Evolutionary conservation across 2,329 filamentous ascomycete species (phyloP).

Genomic region (Cyclaneusma minus): DNA sequence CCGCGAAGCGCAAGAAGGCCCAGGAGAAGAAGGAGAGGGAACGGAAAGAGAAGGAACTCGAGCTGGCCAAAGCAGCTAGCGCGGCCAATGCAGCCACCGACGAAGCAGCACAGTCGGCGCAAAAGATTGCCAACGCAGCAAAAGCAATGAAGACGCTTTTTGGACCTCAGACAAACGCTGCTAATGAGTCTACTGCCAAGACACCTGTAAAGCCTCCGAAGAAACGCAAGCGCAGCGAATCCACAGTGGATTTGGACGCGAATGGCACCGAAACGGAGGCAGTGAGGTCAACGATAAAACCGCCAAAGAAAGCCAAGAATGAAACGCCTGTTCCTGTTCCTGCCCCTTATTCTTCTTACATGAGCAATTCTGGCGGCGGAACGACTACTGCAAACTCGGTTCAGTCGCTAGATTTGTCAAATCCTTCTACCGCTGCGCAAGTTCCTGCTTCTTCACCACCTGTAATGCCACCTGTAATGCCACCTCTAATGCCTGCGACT

Average conservation of each 20-base stretch:
- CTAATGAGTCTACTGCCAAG: conserved; percentile 2
- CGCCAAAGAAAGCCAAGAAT: conserved; percentile 36
- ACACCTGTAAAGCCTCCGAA: conserved; percentile 12
- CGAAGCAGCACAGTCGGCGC: conserved; percentile 41
- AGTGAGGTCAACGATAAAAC: conserved; percentile 19
- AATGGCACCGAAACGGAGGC: conserved; percentile 2
- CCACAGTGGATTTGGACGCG: conserved; percentile 5
- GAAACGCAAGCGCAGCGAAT: conserved; percentile 16
- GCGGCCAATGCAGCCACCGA: conserved; percentile 44
- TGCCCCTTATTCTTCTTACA: conserved; percentile 18
- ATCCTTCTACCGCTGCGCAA: conserved; percentile 7
- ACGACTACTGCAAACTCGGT: conserved; percentile 20
- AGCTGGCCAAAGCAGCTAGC: conserved; percentile 48
- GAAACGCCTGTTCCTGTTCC: conserved; percentile 39
- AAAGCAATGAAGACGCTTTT: conserved; percentile 27
- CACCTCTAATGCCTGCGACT: conserved; percentile 1
- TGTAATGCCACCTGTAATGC: neutral
- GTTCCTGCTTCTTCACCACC: conserved; percentile 1
- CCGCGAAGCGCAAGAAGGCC: conserved; percentile 42
- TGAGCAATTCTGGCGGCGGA: conserved; percentile 8
- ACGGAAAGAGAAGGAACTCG: conserved; percentile 66
- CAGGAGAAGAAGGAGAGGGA: conserved; percentile 49
- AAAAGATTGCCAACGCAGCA: conserved; percentile 34
- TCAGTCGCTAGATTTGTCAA: conserved; percentile 7
- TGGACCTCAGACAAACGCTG: conserved; percentile 5